Base-by-base conservation (phyloP, 208 protist genomes). In the Trypanosomatidae sp. region DNA sequence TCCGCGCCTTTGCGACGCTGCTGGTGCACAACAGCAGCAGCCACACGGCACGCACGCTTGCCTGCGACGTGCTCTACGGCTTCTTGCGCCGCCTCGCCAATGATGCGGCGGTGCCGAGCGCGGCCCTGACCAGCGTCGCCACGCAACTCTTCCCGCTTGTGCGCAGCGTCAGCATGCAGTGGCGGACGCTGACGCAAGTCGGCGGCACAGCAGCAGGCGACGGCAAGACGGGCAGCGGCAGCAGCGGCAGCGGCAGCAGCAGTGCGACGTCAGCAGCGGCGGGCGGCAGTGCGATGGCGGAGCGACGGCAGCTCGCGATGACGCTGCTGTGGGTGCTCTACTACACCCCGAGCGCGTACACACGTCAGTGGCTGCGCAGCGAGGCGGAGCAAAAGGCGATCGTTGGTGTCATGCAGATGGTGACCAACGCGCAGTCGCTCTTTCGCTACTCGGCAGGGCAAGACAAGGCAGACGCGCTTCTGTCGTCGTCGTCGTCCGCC, bases 321-420 rank as follows among this genome's bases (percentile, higher is more conserved):
- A 53, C 55, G n/a, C 49, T 68, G 19, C 26, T 87, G 27, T 92
- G 84, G 79, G 82, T 92, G 52, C 41, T 84, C 19, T 89, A 76
- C 50, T 89, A 92, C 60, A 69, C 68, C 1, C 72, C 79, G 0
- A 57, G 61, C 13, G 30, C 25, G 13, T 43, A 49, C 11, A 60
- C 87, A 11, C 40, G 20, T 15, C 22, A 51, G 19, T 92, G 84
- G 79, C 47, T 89, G 27, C 37, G 56, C 21, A 43, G 53, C 2
- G 67, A 81, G 48, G 32, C 30, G 21, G 62, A 87, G 24, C 47
- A 16, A 11, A 82, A 78, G 43, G 37, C 41, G 19, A 55, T 88
- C n/a, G 62, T 65, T 23, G 84, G 84, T 7, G 45, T 89, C 22
- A 71, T 89, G 61, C 53, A 66, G 24, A 40, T 92, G 20, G 33